Conservation (phyloP, 2,329 filamentous ascomycete genomes). For the Tolypocladium ophioglossoides region DNA sequence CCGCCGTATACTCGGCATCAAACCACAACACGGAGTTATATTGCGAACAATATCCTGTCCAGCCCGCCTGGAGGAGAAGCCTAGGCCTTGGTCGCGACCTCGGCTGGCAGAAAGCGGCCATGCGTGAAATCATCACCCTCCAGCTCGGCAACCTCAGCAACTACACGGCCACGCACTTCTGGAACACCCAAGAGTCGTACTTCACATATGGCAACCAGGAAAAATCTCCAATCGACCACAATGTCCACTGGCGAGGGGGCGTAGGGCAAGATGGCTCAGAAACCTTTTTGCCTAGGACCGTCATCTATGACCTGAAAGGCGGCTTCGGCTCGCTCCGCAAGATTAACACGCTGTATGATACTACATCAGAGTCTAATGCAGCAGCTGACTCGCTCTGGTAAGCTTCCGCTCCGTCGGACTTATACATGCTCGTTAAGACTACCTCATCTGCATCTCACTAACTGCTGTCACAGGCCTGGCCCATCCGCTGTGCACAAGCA, state of each 20-base stretch:
- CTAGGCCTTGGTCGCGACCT: not conserved
- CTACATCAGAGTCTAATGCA: conserved; percentile 17
- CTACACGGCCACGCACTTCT: conserved; percentile 91
- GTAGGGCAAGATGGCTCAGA: conserved; percentile 74
- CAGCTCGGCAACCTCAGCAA: conserved; percentile 92
- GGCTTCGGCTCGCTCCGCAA: conserved; percentile 82
- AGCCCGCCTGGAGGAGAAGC: not conserved
- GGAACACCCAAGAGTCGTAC: conserved; percentile 98
- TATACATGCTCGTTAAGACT: not conserved
- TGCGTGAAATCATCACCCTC: conserved; percentile 92
- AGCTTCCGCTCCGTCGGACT: not conserved
- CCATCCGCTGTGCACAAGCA: conserved; percentile 58
- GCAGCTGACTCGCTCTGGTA: conserved; percentile 23
- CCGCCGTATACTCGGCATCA: not conserved
- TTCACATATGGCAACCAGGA: conserved; percentile 67
- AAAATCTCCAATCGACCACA: conserved; percentile 29
- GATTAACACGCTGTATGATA: conserved; percentile 79
- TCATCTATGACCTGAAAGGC: conserved; percentile 93
- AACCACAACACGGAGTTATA: too few relatives aligned
- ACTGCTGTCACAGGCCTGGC: conserved; percentile 42
- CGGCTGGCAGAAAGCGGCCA: conserved; percentile 22
- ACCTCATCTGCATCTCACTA: not conserved
- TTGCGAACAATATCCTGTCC: not conserved
- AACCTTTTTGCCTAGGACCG: conserved; percentile 81
- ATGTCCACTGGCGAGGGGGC: conserved; percentile 79